These are phyloP conservation scores for Aspergillus campestris DNA, from an alignment of 495 filamentous ascomycete genomes.

Conservation along the genomic window DNA sequence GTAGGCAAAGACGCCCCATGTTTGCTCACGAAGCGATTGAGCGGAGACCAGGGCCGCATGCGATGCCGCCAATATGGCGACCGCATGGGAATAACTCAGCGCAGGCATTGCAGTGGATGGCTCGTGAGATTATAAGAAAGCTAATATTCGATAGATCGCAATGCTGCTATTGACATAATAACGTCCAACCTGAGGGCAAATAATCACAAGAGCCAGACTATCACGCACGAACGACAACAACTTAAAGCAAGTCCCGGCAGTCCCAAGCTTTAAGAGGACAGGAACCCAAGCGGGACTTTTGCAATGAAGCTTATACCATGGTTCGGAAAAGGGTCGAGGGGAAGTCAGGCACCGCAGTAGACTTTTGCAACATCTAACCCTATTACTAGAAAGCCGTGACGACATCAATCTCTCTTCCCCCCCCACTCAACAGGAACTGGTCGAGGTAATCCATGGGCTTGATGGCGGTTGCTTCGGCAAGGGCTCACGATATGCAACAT, in stretches of 20 bases:
- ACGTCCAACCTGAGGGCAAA: too few relatives aligned
- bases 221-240: too few relatives aligned
- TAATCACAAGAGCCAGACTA: too few relatives aligned
- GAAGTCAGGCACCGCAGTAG: not conserved
- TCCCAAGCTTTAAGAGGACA: not conserved
- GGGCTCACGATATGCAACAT: not conserved
- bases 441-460: not conserved
- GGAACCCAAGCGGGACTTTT: not conserved
- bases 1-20: constrained; percentile 64
- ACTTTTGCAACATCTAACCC: not conserved
- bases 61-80: constrained; percentile 8
- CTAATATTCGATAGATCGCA: too few relatives aligned
- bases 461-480: not conserved
- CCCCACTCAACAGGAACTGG: not conserved
- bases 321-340: not conserved
- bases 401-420: constrained; percentile 2
- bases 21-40: constrained; percentile 38
- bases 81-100: not conserved
- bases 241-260: too few relatives aligned
- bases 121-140: not conserved
- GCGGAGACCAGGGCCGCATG: constrained; percentile 13
- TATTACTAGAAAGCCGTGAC: constrained; percentile 1
- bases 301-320: not conserved
- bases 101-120: not conserved
- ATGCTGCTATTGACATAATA: too few relatives aligned